Conservation (phyloP, 176 grass and related monocot species). For the Carex pumila region DNA sequence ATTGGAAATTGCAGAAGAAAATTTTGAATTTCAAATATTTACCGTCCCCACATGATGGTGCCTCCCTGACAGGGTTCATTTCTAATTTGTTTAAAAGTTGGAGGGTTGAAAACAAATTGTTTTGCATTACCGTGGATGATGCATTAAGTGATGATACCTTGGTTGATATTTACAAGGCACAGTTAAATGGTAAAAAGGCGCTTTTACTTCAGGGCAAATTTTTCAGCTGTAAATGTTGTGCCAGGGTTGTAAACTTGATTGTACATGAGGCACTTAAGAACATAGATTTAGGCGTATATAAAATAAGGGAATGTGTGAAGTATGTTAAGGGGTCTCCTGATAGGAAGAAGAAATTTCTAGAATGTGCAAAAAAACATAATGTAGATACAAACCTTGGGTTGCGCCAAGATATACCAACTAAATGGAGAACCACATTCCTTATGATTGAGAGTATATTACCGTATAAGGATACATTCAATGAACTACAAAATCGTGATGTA, state of each 20-base stretch:
- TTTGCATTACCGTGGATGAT: slow-evolving; percentile 20
- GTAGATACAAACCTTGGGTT: not conserved
- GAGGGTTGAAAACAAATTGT: slow-evolving; percentile 25
- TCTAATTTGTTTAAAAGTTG: slow-evolving; percentile 29
- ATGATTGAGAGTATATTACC: slow-evolving; percentile 25
- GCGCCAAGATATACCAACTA: slow-evolving; percentile 21
- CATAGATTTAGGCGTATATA: slow-evolving; percentile 16
- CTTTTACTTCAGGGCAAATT: slow-evolving; percentile 21
- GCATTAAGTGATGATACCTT: slow-evolving; percentile 22
- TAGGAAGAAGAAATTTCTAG: slow-evolving; percentile 17
- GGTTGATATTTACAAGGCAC: slow-evolving; percentile 23
- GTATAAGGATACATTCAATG: slow-evolving; percentile 16
- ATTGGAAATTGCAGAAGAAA: slow-evolving; percentile 24
- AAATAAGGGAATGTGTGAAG: slow-evolving; percentile 25
- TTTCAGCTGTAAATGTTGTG: slow-evolving; percentile 17
- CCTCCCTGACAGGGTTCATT: slow-evolving; percentile 5
- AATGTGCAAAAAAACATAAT: slow-evolving; percentile 12
- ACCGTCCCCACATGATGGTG: slow-evolving; percentile 14
- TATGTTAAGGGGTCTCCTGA: slow-evolving; percentile 19
- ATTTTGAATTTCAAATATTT: slow-evolving; percentile 22
- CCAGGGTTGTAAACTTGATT: slow-evolving; percentile 26
- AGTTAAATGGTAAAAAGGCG: slow-evolving; percentile 20
- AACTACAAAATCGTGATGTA: not conserved
- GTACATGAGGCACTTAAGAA: slow-evolving; percentile 22
- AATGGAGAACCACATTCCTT: slow-evolving; percentile 22